These are phyloP conservation scores for Saccharomycopsis oosterbeekiorum DNA, from an alignment of 805 yeast species.

Conservation along the genomic window DNA sequence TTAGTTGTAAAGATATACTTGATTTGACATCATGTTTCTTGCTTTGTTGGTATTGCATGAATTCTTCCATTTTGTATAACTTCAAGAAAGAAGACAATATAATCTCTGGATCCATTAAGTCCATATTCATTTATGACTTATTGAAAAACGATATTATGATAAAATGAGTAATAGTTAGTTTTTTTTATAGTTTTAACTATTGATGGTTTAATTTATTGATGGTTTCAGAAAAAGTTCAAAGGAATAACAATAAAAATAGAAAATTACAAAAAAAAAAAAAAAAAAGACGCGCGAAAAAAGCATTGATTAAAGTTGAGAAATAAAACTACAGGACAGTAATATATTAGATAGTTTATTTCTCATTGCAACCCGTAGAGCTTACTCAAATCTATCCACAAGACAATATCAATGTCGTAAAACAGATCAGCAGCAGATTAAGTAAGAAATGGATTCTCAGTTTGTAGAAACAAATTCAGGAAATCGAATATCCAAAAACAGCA, in stretches of 20 bases:
- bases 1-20: background rate
- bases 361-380: too few relatives aligned
- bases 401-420: too few relatives aligned
- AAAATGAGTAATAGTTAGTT: background rate
- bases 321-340: too few relatives aligned
- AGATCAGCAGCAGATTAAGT: too few relatives aligned
- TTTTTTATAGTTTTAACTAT: background rate
- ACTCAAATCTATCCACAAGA: too few relatives aligned
- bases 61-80: background rate
- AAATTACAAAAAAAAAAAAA: too few relatives aligned
- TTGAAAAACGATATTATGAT: too few relatives aligned
- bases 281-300: too few relatives aligned
- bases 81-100: background rate
- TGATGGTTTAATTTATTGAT: background rate
- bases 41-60: background rate
- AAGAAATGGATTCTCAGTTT: conserved; percentile 1
- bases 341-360: too few relatives aligned
- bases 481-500: conserved; percentile 32
- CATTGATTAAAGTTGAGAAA: too few relatives aligned
- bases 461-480: conserved; percentile 39
- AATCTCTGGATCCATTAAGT: background rate
- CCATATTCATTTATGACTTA: background rate
- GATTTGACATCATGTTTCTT: background rate
- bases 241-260: too few relatives aligned
- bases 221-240: background rate